These are phyloP conservation scores for Leccinellum luteum DNA, from an alignment of 768 basidiomycete genomes.

Conservation along the genomic window DNA sequence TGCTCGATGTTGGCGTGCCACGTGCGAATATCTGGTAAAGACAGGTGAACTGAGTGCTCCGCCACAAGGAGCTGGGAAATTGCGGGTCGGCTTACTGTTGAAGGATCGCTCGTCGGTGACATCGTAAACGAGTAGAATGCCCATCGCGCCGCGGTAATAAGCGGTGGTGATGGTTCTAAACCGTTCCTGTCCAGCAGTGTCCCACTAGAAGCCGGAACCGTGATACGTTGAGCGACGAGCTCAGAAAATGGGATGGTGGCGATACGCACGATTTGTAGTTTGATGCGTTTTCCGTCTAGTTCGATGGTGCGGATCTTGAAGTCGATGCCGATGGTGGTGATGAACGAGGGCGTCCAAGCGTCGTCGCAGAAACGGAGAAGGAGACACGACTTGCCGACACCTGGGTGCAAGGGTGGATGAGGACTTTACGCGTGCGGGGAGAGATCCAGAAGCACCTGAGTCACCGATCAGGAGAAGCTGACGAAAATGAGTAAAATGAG, in stretches of 20 bases:
- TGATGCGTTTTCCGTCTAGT: slow-evolving; percentile 95
- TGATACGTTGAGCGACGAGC: not conserved
- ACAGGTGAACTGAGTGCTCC: not conserved
- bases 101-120: slow-evolving; percentile 94
- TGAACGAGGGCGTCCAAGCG: slow-evolving; percentile 98
- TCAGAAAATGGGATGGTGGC: not conserved
- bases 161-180: slow-evolving; percentile 98
- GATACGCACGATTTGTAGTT: slow-evolving; percentile 92
- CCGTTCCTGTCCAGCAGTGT: slow-evolving; percentile 98
- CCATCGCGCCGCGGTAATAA: slow-evolving; percentile 99
- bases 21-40: slow-evolving; percentile 82
- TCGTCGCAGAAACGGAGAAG: slow-evolving; percentile 97
- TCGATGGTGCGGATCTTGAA: slow-evolving; percentile 99
- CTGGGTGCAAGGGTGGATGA: slow-evolving; percentile 36
- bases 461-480: slow-evolving; percentile 95
- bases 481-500: slow-evolving; percentile 1
- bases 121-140: slow-evolving; percentile 97
- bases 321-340: slow-evolving; percentile 99
- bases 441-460: slow-evolving; percentile 56
- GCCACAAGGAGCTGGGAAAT: slow-evolving; percentile 15
- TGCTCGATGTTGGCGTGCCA: slow-evolving; percentile 99
- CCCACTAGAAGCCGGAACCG: slow-evolving; percentile 65
- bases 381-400: slow-evolving; percentile 97
- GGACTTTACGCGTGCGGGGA: not conserved
- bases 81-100: slow-evolving; percentile 66